Percentiles rank a stretch among this genome's conserved stretches.
Evolutionary conservation across 192 early-diverging fungal species (phyloP).

Genomic region (Polychytrium aggregatum): DNA sequence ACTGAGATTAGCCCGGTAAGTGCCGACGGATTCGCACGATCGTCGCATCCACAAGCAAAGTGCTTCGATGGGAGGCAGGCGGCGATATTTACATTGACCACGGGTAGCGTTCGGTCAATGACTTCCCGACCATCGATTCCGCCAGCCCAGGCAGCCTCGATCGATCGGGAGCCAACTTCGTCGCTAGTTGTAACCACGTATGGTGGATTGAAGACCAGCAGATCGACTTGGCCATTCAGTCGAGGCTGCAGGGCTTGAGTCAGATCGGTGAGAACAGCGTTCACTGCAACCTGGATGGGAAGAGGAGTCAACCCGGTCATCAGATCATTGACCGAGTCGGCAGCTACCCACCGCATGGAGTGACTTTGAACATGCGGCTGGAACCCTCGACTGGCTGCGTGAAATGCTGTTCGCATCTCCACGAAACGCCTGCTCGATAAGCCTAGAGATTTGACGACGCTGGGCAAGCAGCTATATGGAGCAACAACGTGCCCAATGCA

Average conservation of each 20-base stretch:
- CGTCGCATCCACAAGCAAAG: neutral
- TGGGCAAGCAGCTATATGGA: neutral
- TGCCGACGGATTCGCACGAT: too few relatives aligned
- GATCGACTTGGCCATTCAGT: constrained; percentile 48
- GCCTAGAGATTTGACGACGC: neutral
- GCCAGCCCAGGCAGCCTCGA: constrained; percentile 88
- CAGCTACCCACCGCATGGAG: too few relatives aligned
- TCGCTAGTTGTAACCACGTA: constrained; percentile 79
- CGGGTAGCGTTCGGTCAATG: constrained; percentile 64
- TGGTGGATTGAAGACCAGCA: constrained; percentile 89
- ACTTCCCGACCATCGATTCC: constrained; percentile 84
- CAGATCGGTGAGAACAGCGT: constrained; percentile 57
- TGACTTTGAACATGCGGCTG: too few relatives aligned
- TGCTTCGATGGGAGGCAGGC: neutral
- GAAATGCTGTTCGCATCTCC: too few relatives aligned
- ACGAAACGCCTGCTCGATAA: too few relatives aligned
- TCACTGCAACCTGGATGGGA: constrained; percentile 31
- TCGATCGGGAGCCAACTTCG: constrained; percentile 61
- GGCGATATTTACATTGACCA: constrained; percentile 38
- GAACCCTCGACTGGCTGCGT: too few relatives aligned
- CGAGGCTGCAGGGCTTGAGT: constrained; percentile 39
- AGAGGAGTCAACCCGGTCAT: neutral
- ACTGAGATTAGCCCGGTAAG: too few relatives aligned
- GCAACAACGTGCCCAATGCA: neutral
- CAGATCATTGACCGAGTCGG: neutral